These are phyloP conservation scores for Fraxinus cuspidata DNA, from an alignment of 257 asterid genomes.

Conservation along the genomic window DNA sequence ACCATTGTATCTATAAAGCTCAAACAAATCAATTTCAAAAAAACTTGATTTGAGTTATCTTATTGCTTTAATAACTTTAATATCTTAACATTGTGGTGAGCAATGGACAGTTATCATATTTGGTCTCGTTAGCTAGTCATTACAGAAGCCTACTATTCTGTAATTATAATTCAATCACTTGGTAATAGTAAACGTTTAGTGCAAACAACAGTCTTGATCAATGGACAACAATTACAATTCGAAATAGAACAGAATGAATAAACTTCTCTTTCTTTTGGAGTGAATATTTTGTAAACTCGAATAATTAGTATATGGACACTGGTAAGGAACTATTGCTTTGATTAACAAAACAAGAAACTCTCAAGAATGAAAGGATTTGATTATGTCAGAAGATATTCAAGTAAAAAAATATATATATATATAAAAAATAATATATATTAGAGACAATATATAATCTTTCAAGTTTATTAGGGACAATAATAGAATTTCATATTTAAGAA, in stretches of 20 bases:
- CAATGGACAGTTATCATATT: constrained; percentile 1
- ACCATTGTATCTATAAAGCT: no score
- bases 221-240: not conserved
- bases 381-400: not conserved
- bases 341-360: not conserved
- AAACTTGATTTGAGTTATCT: no score
- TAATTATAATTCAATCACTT: not conserved
- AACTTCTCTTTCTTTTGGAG: not conserved
- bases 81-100: not conserved
- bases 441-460: not conserved
- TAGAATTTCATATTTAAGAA: constrained; percentile 9
- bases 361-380: not conserved
- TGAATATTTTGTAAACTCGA: constrained; percentile 5
- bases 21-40: no score
- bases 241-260: not conserved
- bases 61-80: no score
- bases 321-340: not conserved
- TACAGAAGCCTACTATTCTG: not conserved
- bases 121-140: not conserved
- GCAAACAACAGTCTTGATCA: not conserved
- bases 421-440: not conserved
- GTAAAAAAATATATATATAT: no score
- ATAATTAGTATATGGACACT: not conserved
- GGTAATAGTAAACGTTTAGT: not conserved
- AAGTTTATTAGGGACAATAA: not conserved